Conservation (phyloP, 1,139 yeast genomes). For the Blastobotrys capitulatus region DNA sequence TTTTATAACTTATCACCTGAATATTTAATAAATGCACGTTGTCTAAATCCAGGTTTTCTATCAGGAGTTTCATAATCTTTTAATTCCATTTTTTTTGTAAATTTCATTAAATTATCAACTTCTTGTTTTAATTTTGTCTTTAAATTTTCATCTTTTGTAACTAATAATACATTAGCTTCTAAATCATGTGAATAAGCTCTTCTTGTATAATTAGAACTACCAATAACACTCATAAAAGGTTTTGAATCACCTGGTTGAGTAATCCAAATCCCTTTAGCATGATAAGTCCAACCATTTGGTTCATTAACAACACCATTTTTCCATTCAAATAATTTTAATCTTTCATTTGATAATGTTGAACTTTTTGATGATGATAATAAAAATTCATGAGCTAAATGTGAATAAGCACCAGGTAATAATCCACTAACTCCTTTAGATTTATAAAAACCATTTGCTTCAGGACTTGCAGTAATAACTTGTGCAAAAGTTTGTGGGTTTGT, state of each 20-base stretch:
- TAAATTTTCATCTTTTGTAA: slow-evolving; percentile 62
- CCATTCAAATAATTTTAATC: slow-evolving; percentile 75
- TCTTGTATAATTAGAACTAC: slow-evolving; percentile 89
- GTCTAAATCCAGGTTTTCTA: slow-evolving; percentile 60
- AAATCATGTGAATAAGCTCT: slow-evolving; percentile 84
- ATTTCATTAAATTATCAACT: slow-evolving; percentile 51
- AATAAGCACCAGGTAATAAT: slow-evolving; percentile 81
- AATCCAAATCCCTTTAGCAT: slow-evolving; percentile 97
- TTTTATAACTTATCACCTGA: slow-evolving; percentile 54
- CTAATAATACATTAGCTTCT: slow-evolving; percentile 76
- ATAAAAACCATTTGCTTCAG: slow-evolving; percentile 86
- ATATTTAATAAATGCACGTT: slow-evolving; percentile 39
- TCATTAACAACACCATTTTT: slow-evolving; percentile 76
- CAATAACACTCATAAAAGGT: slow-evolving; percentile 77
- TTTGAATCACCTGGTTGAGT: slow-evolving; percentile 44
- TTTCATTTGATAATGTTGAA: slow-evolving; percentile 39
- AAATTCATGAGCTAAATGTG: slow-evolving; percentile 68
- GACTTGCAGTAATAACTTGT: slow-evolving; percentile 81
- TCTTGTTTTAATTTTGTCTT: slow-evolving; percentile 57
- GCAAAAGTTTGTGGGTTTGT: slow-evolving; percentile 53
- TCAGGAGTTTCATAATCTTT: slow-evolving; percentile 58
- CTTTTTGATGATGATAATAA: slow-evolving; percentile 44
- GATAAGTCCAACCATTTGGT: slow-evolving; percentile 91
- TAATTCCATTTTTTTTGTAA: slow-evolving; percentile 48
- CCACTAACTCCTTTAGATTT: slow-evolving; percentile 78